These are phyloP conservation scores for Sophora flavescens DNA, from an alignment of 306 rosid species.

Conservation along the genomic window DNA sequence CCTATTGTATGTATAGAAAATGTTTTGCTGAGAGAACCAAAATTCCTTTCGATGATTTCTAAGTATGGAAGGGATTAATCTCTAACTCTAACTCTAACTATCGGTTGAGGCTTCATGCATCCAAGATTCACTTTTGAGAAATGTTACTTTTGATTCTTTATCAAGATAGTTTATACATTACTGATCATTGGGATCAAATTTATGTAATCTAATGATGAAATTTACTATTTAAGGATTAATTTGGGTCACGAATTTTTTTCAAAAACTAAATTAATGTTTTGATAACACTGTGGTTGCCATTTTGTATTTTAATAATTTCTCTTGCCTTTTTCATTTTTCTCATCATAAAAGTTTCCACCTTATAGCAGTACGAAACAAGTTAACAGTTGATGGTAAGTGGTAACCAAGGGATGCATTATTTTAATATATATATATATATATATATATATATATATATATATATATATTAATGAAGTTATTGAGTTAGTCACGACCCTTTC, in stretches of 20 bases:
- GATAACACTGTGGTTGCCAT: background rate
- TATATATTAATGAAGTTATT: slow-evolving; percentile 5
- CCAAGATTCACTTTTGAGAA: no score
- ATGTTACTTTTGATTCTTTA: no score
- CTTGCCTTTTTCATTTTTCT: background rate
- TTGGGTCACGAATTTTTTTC: background rate
- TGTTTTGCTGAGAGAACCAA: no score
- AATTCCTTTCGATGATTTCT: no score
- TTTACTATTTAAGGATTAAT: background rate
- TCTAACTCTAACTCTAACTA: no score
- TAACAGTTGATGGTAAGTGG: background rate
- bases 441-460: no score
- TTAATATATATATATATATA: no score
- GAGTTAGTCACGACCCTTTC: slow-evolving; percentile 32
- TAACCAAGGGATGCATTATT: background rate
- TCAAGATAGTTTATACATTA: no score
- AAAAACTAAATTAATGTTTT: background rate
- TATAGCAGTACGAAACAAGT: background rate
- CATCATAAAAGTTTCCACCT: background rate
- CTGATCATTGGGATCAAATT: background rate
- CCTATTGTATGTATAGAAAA: no score
- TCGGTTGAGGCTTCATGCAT: no score
- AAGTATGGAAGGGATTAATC: no score
- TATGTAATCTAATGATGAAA: background rate
- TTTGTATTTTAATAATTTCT: background rate